Evolutionary conservation across 306 rosid species (phyloP).

Genomic region (Corylus americana): DNA sequence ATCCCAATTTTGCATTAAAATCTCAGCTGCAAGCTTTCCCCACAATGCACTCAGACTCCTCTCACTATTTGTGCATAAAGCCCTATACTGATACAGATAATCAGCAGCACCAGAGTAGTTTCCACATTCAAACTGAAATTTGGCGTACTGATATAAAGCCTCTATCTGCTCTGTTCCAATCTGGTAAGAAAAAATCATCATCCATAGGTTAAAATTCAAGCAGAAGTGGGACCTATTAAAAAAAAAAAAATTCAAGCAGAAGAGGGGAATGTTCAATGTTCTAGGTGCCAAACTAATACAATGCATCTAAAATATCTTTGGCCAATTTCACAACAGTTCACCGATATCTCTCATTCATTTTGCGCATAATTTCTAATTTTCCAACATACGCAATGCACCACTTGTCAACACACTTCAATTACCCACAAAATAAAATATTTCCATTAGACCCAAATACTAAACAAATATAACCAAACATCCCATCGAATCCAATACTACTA

Average conservation of each 20-base stretch:
- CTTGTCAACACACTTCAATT: neutral
- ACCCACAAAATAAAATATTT: neutral
- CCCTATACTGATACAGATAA: slow-evolving; percentile 91
- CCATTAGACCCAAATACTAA: neutral
- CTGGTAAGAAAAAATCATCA: slow-evolving; percentile 38
- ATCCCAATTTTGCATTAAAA: slow-evolving; percentile 98
- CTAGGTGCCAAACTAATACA: neutral
- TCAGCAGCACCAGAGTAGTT: slow-evolving; percentile 99
- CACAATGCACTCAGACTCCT: slow-evolving; percentile 91
- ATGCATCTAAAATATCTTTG: neutral
- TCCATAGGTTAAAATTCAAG: slow-evolving; percentile 4
- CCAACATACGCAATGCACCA: neutral
- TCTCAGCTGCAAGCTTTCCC: slow-evolving; percentile 98
- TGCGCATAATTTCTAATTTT: neutral
- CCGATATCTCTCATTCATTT: neutral
- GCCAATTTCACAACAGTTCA: neutral
- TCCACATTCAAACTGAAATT: slow-evolving; percentile 95
- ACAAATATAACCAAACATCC: neutral
- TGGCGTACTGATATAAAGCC: slow-evolving; percentile 93
- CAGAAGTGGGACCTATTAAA: neutral
- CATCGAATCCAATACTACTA: neutral
- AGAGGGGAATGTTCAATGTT: neutral
- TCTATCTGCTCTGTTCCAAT: slow-evolving; percentile 89
- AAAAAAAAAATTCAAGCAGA: neutral
- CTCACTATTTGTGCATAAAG: slow-evolving; percentile 85